Conservation (phyloP, 1,284 basidiomycete species). For the Ganoderma resinaceum region DNA sequence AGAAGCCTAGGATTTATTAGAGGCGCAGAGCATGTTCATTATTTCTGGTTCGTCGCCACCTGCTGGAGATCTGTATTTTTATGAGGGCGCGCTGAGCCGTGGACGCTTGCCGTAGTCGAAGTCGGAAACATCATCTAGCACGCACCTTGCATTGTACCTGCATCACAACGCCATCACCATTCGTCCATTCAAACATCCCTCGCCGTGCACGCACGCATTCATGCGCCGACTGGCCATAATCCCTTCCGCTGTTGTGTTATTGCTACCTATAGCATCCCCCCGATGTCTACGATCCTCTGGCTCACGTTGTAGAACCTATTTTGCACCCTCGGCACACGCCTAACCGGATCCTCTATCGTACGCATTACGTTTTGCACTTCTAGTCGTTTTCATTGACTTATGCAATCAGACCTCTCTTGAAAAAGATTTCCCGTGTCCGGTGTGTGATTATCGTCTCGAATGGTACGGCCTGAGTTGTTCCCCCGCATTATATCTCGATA, state of each 20-base stretch:
- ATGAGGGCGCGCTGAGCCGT: conserved; percentile 29
- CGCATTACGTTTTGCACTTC: conserved; percentile 15
- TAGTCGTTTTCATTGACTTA: conserved; percentile 18
- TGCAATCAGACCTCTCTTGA: conserved; percentile 8
- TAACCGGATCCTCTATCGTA: conserved; percentile 27
- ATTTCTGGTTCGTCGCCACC: conserved; percentile 28
- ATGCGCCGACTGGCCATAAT: conserved; percentile 11
- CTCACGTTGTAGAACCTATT: conserved; percentile 22
- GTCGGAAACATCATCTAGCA: conserved; percentile 26
- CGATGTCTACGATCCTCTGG: conserved; percentile 13
- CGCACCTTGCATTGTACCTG: conserved; percentile 33
- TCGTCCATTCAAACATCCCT: conserved; percentile 7
- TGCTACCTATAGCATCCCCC: conserved; percentile 29
- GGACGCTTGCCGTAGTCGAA: conserved; percentile 28
- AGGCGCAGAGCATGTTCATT: conserved; percentile 18
- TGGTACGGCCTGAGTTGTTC: not conserved
- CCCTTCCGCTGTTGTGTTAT: conserved; percentile 32
- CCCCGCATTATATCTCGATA: not conserved
- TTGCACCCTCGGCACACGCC: conserved; percentile 15
- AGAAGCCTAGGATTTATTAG: conserved; percentile 7
- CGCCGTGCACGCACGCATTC: conserved; percentile 4
- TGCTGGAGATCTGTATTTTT: conserved; percentile 34
- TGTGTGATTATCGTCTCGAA: not conserved
- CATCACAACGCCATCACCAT: conserved; percentile 5
- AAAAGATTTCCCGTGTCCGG: not conserved